These are phyloP conservation scores for Cryoendolithus antarcticus DNA, from an alignment of 2,329 filamentous ascomycete species.

Conservation along the genomic window DNA sequence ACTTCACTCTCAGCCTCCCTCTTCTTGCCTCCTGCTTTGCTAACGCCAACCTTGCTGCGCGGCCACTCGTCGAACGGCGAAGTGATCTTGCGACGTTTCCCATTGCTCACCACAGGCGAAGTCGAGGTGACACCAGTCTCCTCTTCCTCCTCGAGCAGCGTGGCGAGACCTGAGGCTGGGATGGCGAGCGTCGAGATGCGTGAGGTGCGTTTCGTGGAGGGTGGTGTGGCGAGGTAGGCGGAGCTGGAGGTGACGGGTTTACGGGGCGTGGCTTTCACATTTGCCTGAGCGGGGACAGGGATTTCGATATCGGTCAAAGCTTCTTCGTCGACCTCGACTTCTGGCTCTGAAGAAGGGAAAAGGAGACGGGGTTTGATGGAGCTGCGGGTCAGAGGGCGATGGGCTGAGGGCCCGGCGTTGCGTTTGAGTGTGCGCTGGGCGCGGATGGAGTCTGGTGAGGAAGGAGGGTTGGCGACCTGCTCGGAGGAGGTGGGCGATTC, in stretches of 20 bases:
- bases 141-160: slow-evolving; percentile 7
- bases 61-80: slow-evolving; percentile 59
- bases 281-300: slow-evolving; percentile 1
- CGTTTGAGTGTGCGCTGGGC: slow-evolving; percentile 21
- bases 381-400: slow-evolving; percentile 51
- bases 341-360: slow-evolving; percentile 39
- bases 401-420: slow-evolving; percentile 26
- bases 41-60: slow-evolving; percentile 41
- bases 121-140: slow-evolving; percentile 5
- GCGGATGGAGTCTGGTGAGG: background rate
- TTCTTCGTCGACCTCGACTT: slow-evolving; percentile 24
- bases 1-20: slow-evolving; percentile 7
- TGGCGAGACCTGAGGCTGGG: slow-evolving; percentile 1
- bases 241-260: slow-evolving; percentile 29
- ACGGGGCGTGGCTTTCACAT: slow-evolving; percentile 14
- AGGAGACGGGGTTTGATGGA: slow-evolving; percentile 60
- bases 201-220: slow-evolving; percentile 48
- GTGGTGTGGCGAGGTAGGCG: slow-evolving; percentile 46
- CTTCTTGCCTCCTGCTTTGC: slow-evolving; percentile 6
- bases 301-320: slow-evolving; percentile 36
- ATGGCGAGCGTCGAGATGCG: slow-evolving; percentile 42
- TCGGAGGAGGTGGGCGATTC: slow-evolving; percentile 16
- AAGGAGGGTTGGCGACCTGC: background rate
- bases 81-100: slow-evolving; percentile 18
- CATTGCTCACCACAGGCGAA: slow-evolving; percentile 7